A percentile compares a stretch with the other conserved stretches of the same genome.
Evolutionary conservation across 805 yeast genomes (phyloP).

Genomic region (Candida nemodendra): DNA sequence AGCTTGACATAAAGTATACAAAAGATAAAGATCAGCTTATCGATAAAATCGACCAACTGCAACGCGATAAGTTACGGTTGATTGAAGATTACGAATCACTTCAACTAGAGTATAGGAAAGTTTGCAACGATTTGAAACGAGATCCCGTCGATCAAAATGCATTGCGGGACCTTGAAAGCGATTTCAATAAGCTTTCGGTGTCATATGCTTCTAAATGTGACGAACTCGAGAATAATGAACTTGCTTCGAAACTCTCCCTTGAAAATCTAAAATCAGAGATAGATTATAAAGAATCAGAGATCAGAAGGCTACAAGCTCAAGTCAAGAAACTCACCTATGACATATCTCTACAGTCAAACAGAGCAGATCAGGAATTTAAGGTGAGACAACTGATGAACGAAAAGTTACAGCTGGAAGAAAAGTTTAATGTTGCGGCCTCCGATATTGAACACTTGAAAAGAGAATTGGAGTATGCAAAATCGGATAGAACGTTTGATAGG

Average conservation of each 20-base stretch:
- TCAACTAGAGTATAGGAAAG: constrained; percentile 25
- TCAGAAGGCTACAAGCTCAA: constrained; percentile 32
- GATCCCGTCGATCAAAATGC: constrained; percentile 5
- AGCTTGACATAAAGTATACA: constrained; percentile 16
- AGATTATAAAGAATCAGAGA: constrained; percentile 37
- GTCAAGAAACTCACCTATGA: constrained; percentile 19
- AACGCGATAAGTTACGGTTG: constrained; percentile 36
- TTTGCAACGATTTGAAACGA: constrained; percentile 10
- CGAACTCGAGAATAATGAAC: constrained; percentile 24
- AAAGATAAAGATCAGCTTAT: constrained; percentile 32
- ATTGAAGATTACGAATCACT: constrained; percentile 35
- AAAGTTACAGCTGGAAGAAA: constrained; percentile 38
- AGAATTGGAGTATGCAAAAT: constrained; percentile 28
- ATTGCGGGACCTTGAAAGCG: constrained; percentile 33
- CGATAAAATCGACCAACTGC: constrained; percentile 36
- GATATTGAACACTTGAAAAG: constrained; percentile 39
- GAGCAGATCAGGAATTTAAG: constrained; percentile 27
- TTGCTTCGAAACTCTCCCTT: constrained; percentile 7
- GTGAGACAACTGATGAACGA: constrained; percentile 38
- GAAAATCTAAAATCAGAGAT: constrained; percentile 19
- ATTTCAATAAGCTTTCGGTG: constrained; percentile 37
- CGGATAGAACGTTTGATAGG: not conserved
- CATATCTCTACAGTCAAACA: constrained; percentile 33
- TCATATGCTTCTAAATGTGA: constrained; percentile 31
- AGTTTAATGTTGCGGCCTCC: constrained; percentile 34